Conservation (phyloP, 1,139 yeast species). For the Geotrichum histeridarum region DNA sequence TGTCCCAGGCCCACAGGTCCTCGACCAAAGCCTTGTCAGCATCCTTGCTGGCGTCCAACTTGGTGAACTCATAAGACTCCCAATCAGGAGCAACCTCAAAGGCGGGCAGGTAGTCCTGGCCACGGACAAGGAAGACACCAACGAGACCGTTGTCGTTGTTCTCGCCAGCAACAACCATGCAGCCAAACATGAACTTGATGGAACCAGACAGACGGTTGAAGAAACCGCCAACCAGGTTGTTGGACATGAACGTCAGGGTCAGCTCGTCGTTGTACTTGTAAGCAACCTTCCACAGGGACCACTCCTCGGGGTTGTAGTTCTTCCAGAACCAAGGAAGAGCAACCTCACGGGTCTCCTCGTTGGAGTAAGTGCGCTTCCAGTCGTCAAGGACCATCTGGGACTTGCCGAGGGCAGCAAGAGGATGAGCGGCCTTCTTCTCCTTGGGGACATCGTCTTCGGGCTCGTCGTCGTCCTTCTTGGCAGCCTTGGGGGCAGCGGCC, state of each 20-base stretch:
- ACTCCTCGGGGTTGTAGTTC: slow-evolving; percentile 85
- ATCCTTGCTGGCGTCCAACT: slow-evolving; percentile 62
- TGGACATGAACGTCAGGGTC: slow-evolving; percentile 95
- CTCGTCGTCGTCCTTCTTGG: slow-evolving; percentile 36
- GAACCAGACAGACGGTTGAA: slow-evolving; percentile 92
- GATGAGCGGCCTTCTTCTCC: slow-evolving; percentile 73
- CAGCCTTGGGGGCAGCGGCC: slow-evolving; percentile 41
- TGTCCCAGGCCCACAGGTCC: slow-evolving; percentile 84
- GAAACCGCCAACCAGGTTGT: slow-evolving; percentile 97
- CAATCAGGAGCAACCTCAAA: slow-evolving; percentile 99
- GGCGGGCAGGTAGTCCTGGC: slow-evolving; percentile 86
- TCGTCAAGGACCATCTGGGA: slow-evolving; percentile 69
- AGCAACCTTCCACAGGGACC: slow-evolving; percentile 92
- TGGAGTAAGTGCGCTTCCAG: slow-evolving; percentile 96
- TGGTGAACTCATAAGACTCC: slow-evolving; percentile 74
- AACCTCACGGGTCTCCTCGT: slow-evolving; percentile 91
- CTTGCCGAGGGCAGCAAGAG: slow-evolving; percentile 78
- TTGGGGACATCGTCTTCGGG: slow-evolving; percentile 30
- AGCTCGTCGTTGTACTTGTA: slow-evolving; percentile 98
- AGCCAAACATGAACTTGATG: slow-evolving; percentile 90
- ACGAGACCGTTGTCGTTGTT: slow-evolving; percentile 97
- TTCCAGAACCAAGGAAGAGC: slow-evolving; percentile 99
- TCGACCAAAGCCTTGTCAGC: slow-evolving; percentile 65
- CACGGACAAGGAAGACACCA: slow-evolving; percentile 93
- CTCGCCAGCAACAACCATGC: slow-evolving; percentile 93